Evolutionary conservation across 75 land plant genomes (phyloP).

Genomic region (Cryptomeria japonica): DNA sequence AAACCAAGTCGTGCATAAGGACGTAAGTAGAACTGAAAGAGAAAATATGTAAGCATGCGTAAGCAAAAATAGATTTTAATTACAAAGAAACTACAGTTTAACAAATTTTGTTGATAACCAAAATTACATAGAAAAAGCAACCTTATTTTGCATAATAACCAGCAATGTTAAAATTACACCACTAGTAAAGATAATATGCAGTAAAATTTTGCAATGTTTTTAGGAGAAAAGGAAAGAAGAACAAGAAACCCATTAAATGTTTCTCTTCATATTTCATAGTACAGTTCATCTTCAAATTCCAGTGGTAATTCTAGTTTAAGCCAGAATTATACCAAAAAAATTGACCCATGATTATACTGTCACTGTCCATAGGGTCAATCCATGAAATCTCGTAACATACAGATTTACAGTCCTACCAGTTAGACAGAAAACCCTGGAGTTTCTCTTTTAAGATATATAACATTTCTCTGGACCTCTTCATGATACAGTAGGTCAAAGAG

Average conservation of each 20-base stretch:
- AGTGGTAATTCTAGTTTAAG: not conserved
- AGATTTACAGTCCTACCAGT: not conserved
- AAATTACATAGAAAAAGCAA: not conserved
- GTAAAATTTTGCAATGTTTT: not conserved
- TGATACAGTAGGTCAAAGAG: not conserved
- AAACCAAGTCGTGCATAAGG: constrained; percentile 78
- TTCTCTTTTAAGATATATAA: not conserved
- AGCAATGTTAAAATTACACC: not conserved
- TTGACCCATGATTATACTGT: not conserved
- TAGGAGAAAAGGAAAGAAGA: not conserved
- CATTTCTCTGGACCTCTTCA: not conserved
- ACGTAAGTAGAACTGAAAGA: constrained; percentile 82
- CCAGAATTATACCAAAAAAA: not conserved
- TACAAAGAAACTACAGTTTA: not conserved
- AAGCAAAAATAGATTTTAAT: not conserved
- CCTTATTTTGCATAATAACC: not conserved
- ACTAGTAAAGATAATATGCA: not conserved
- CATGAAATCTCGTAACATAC: not conserved
- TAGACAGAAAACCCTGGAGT: not conserved
- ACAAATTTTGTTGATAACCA: not conserved
- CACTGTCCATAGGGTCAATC: not conserved
- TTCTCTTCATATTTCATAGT: not conserved
- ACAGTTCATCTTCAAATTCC: constrained; percentile 5
- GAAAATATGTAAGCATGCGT: not conserved
- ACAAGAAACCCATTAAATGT: not conserved